phyloP scores from a whole-genome alignment of 176 grass and related monocot species.

The Oryza brachyantha region DNA sequence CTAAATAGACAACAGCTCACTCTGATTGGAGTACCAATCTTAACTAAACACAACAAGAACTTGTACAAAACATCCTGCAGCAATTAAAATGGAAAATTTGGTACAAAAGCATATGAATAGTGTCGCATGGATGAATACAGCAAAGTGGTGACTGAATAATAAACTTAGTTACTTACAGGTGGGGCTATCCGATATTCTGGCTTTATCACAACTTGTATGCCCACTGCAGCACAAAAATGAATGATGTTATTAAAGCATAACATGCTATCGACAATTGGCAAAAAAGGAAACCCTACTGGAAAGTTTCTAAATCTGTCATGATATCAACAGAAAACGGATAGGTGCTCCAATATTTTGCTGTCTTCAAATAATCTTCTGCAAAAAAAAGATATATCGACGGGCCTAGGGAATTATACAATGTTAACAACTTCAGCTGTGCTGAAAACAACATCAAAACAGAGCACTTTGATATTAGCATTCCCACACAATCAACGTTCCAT shows the following conservation, averaged over 20 bases:
- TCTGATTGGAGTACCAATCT: background rate
- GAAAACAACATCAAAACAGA: background rate
- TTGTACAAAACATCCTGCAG: background rate
- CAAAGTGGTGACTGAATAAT: background rate
- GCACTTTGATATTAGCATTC: background rate
- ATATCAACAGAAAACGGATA: background rate
- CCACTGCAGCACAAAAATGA: slow-evolving; percentile 42
- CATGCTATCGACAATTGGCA: background rate
- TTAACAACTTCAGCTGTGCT: background rate
- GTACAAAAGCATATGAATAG: background rate
- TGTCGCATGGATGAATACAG: background rate
- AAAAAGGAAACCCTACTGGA: background rate
- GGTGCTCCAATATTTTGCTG: background rate
- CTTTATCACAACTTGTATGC: slow-evolving; percentile 81
- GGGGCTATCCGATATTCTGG: slow-evolving; percentile 80
- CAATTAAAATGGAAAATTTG: background rate
- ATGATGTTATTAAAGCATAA: slow-evolving; percentile 16
- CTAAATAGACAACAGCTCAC: background rate
- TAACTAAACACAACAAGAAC: background rate
- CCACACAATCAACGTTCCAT: background rate
- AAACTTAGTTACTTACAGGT: slow-evolving; percentile 57
- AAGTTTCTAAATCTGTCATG: background rate
- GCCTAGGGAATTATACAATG: background rate
- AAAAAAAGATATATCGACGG: background rate
- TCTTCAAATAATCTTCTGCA: background rate